Percentiles rank a stretch among this genome's conserved stretches.
These are phyloP conservation scores for Podaxis pistillaris DNA, from an alignment of 768 basidiomycete genomes.

Conservation along the genomic window DNA sequence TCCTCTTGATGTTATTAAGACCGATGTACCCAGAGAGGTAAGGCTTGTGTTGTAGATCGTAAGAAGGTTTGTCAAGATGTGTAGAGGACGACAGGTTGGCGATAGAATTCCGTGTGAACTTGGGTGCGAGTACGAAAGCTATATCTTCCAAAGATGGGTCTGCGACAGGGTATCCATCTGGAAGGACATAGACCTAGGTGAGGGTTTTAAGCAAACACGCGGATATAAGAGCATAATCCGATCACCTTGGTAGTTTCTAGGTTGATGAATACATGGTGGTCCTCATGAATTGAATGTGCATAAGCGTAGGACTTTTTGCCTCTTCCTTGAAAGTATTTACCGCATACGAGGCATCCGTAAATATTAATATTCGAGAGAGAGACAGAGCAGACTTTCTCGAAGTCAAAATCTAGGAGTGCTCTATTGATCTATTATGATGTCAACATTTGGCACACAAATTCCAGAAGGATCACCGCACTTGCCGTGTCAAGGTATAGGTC, in stretches of 20 bases:
- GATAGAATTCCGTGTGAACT: constrained; percentile 67
- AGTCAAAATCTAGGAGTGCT: constrained; percentile 92
- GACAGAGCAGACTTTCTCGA: constrained; percentile 98
- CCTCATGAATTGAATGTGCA: constrained; percentile 95
- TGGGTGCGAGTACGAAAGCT: constrained; percentile 82
- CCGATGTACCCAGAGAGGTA: constrained; percentile 95
- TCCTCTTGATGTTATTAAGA: constrained; percentile 95
- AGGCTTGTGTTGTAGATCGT: constrained; percentile 77
- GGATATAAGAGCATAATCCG: constrained; percentile 14
- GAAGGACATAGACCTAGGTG: constrained; percentile 88
- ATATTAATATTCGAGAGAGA: constrained; percentile 96
- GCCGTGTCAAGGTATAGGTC: constrained; percentile 96
- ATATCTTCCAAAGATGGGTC: constrained; percentile 98
- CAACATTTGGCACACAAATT: constrained; percentile 13
- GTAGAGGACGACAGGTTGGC: constrained; percentile 54
- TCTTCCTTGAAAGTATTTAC: constrained; percentile 98
- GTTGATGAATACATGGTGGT: constrained; percentile 98
- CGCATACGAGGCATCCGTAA: constrained; percentile 96
- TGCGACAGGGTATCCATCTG: constrained; percentile 94
- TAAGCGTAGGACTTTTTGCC: constrained; percentile 94
- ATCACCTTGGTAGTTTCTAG: constrained; percentile 87
- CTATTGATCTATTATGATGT: constrained; percentile 73
- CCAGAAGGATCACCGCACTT: constrained; percentile 29
- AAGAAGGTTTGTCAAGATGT: constrained; percentile 71
- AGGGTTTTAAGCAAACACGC: constrained; percentile 17